Evolutionary conservation across 768 basidiomycete genomes (phyloP).

Genomic region (Tubosaeta brunneosetosa): DNA sequence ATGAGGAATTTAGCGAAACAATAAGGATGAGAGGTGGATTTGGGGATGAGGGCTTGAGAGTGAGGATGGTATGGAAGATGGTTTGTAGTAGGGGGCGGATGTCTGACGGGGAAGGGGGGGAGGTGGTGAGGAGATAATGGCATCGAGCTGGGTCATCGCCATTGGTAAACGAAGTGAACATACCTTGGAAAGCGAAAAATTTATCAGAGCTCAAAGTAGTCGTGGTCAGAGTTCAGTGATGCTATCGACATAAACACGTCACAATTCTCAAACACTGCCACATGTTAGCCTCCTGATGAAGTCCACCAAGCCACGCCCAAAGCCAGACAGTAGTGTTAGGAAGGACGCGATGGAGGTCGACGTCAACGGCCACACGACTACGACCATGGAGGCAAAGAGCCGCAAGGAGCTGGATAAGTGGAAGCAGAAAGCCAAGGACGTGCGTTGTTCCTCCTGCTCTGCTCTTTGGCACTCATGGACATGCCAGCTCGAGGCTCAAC

Average conservation of each 20-base stretch:
- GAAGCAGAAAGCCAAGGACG: constrained; percentile 30
- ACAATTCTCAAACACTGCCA: constrained; percentile 20
- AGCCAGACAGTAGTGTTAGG: no score
- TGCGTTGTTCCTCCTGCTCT: constrained; percentile 1
- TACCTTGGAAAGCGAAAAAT: constrained; percentile 27
- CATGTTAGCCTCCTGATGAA: neutral
- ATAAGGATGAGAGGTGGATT: constrained; percentile 35
- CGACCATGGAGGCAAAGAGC: constrained; percentile 1
- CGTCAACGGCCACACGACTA: neutral
- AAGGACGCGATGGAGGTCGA: constrained; percentile 16
- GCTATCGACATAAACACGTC: constrained; percentile 11
- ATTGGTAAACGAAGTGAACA: constrained; percentile 28
- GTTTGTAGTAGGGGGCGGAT: constrained; percentile 31
- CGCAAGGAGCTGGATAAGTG: constrained; percentile 27
- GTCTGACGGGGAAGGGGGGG: constrained; percentile 50
- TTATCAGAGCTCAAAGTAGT: neutral
- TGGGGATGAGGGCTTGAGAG: constrained; percentile 43
- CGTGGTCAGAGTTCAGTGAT: constrained; percentile 2
- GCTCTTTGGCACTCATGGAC: neutral
- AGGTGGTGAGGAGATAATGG: constrained; percentile 53
- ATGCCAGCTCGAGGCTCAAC: constrained; percentile 35
- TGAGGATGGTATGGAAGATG: constrained; percentile 36
- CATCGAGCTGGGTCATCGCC: constrained; percentile 50
- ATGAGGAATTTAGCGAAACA: constrained; percentile 60
- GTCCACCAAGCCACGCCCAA: constrained; percentile 1